Evolutionary conservation across 2,329 filamentous ascomycete genomes (phyloP), one percentile per base, ranked within the genome.

Genomic region (Spiromastix sp.): DNA sequence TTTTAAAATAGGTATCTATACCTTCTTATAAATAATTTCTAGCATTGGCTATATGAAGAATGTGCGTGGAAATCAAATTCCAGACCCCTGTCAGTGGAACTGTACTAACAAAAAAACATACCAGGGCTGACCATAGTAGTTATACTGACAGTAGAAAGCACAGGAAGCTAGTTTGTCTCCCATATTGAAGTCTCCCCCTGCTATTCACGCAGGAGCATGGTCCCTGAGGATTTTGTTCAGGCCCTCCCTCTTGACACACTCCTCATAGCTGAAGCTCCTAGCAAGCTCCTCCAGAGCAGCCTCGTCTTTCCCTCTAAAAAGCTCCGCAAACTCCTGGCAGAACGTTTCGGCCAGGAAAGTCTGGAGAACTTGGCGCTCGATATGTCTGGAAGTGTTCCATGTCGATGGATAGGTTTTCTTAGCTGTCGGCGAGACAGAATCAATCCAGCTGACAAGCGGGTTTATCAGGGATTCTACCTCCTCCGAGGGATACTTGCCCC

Each of bases 221-320:
- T 51, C 50, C 38, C 57, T 60, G 43, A 75, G 45, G 29, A 69
- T 67, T 40, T 63, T 56, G 42, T 74, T 75, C 45, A 76, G 46
- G 1, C 59, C 60, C 28, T 70, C 61, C 20, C 73, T 52, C 48
- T 65, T 64, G 25, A 69, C 39, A 45, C 72, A 77, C 28, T 70
- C 61, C 30, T 74, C 69, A 44, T 74, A 66, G 17, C 61, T 60
- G 46, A 77, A 77, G 38, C 63, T 72, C 10, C 50, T 56, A 1
- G 70, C 70, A 29, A 74, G 52, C 38, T 66, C 67, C 40, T 78
- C 72, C 16, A 78, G 47, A 42, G 76, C 66, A 18, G 66, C 63
- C 34, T 66, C 50, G 0, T 52, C 60, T 58, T 70, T 71, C 3
- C 56, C 68, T 26, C 57, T 52, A 43, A 78, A 78, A 20, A 72